These are phyloP conservation scores for Penicillium longicatenatum DNA, from an alignment of 495 filamentous ascomycete genomes.

Conservation along the genomic window DNA sequence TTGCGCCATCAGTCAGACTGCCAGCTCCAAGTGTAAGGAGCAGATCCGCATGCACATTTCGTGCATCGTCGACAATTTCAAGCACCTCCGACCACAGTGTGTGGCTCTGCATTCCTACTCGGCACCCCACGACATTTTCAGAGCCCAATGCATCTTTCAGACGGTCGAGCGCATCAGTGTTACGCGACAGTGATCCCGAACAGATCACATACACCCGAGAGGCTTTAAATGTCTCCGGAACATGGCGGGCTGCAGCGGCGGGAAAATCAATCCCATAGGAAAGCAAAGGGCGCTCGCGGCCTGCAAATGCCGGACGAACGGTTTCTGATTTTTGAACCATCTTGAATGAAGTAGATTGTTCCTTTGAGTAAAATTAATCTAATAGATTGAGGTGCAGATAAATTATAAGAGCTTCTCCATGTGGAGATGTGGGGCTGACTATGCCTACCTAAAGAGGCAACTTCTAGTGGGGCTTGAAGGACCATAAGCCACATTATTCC, in stretches of 20 bases:
- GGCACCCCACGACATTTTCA: conserved; percentile 49
- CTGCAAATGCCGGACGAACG: conserved; percentile 40
- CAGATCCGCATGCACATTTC: conserved; percentile 51
- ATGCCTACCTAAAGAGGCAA: background rate
- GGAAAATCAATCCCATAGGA: conserved; percentile 56
- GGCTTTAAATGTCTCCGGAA: conserved; percentile 52
- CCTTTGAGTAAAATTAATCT: background rate
- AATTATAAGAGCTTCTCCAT: conserved; percentile 9
- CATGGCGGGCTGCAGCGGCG: conserved; percentile 50
- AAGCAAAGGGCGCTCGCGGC: conserved; percentile 43
- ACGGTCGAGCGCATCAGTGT: conserved; percentile 50
- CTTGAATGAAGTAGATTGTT: background rate
- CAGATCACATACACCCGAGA: conserved; percentile 60
- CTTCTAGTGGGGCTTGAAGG: background rate
- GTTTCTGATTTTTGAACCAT: conserved; percentile 35
- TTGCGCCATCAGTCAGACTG: conserved; percentile 62
- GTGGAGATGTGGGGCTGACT: conserved; percentile 21
- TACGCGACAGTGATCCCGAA: conserved; percentile 57
- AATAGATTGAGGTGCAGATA: background rate
- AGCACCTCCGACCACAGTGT: conserved; percentile 62
- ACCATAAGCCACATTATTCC: background rate
- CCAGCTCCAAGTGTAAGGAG: conserved; percentile 64
- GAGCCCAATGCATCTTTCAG: conserved; percentile 48
- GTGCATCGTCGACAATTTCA: conserved; percentile 52
- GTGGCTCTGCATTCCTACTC: conserved; percentile 61